Percentiles rank a stretch among this genome's conserved stretches.
Evolutionary conservation across 2,329 filamentous ascomycete species (phyloP).

Genomic region (Aspergillus neotritici): DNA sequence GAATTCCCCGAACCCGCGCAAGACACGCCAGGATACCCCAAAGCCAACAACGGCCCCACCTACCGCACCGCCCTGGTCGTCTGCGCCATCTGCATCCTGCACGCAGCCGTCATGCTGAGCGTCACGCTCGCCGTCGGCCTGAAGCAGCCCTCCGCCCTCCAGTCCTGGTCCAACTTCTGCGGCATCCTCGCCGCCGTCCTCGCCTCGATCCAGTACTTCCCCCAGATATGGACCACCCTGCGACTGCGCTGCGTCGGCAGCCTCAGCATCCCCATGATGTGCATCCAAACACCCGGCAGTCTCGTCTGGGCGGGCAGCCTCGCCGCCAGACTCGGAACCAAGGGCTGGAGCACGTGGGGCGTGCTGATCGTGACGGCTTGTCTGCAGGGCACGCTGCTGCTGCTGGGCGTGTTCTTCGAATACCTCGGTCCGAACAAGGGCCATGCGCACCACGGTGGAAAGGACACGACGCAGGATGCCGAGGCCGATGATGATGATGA

Average conservation of each 20-base stretch:
- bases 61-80: slow-evolving; percentile 77
- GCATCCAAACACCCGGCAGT: slow-evolving; percentile 90
- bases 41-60: slow-evolving; percentile 48
- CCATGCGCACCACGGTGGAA: slow-evolving; percentile 16
- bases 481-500: slow-evolving; percentile 6
- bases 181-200: slow-evolving; percentile 73
- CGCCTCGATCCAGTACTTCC: slow-evolving; percentile 84
- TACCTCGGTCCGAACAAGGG: slow-evolving; percentile 45
- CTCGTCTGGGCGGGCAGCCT: slow-evolving; percentile 84
- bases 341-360: slow-evolving; percentile 93
- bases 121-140: slow-evolving; percentile 61
- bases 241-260: slow-evolving; percentile 79
- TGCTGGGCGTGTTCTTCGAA: slow-evolving; percentile 71
- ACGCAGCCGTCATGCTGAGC: slow-evolving; percentile 64
- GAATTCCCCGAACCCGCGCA: slow-evolving; percentile 36
- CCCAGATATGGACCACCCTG: slow-evolving; percentile 91
- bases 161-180: slow-evolving; percentile 76
- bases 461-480: slow-evolving; percentile 10
- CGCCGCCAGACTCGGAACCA: slow-evolving; percentile 68
- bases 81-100: slow-evolving; percentile 64
- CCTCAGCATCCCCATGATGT: slow-evolving; percentile 95
- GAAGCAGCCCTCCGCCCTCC: slow-evolving; percentile 58
- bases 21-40: slow-evolving; percentile 40
- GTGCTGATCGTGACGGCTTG: slow-evolving; percentile 80
- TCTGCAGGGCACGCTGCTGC: slow-evolving; percentile 75